A percentile compares a stretch with the other conserved stretches of the same genome.
These are phyloP conservation scores for Limonium bicolor DNA, from an alignment of 148 eudicot species.

Conservation along the genomic window DNA sequence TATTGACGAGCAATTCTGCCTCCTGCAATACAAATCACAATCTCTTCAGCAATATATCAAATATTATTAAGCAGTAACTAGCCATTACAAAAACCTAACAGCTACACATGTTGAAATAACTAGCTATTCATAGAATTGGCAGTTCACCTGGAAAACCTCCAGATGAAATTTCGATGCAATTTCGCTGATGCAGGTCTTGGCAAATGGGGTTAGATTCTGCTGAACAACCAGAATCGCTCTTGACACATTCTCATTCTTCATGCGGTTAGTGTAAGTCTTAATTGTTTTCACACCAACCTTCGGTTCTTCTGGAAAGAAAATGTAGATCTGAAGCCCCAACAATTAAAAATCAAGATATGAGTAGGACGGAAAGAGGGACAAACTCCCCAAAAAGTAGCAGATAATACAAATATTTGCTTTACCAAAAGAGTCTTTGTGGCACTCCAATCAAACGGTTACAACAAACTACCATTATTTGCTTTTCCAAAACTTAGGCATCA, in stretches of 20 bases:
- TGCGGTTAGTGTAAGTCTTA: conserved; percentile 57
- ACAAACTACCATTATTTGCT: no score
- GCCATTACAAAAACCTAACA: background rate
- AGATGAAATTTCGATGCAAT: conserved; percentile 56
- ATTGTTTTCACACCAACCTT: conserved; percentile 92
- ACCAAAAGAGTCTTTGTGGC: no score
- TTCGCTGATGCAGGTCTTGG: conserved; percentile 58
- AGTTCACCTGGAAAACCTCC: conserved; percentile 68
- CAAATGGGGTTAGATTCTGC: conserved; percentile 71
- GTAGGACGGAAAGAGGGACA: no score
- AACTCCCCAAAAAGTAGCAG: no score
- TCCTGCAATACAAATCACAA: conserved; percentile 23
- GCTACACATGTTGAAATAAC: no score
- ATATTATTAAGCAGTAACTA: no score
- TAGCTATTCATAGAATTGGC: background rate
- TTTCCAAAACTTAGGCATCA: no score
- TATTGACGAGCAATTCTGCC: conserved; percentile 72
- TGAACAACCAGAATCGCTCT: conserved; percentile 75
- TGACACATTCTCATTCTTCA: conserved; percentile 67
- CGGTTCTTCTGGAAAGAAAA: conserved; percentile 67
- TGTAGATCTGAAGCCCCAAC: conserved; percentile 79
- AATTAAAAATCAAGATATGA: no score
- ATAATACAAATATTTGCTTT: no score
- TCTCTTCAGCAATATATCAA: background rate
- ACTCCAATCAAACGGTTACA: no score